These are phyloP conservation scores for Rutstroemia sp. DNA, from an alignment of 2,329 filamentous ascomycete species.

Conservation along the genomic window DNA sequence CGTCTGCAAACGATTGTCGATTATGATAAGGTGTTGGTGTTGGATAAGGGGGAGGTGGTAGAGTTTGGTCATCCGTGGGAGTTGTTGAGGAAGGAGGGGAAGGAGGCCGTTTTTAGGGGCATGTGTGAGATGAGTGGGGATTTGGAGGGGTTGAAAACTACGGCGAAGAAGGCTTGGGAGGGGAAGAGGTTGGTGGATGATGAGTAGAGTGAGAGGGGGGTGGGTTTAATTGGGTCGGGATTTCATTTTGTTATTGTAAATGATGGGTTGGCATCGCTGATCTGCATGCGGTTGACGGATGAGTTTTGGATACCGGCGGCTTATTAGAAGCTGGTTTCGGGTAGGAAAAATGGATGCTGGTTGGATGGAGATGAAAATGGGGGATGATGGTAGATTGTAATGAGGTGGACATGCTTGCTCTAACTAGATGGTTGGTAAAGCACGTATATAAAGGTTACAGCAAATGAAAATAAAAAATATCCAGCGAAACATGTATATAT, in stretches of 20 bases:
- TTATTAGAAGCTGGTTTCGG: too few species aligned
- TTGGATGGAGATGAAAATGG: too few species aligned
- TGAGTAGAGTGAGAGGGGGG: conserved; percentile 16
- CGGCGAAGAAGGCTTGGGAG: conserved; percentile 42
- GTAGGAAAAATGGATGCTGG: too few species aligned
- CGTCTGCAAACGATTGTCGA: conserved; percentile 94
- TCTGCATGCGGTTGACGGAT: too few species aligned
- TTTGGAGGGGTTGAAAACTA: conserved; percentile 46
- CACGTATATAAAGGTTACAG: too few species aligned
- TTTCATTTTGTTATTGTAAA: neutral
- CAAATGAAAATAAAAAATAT: too few species aligned
- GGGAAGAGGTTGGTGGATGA: conserved; percentile 34
- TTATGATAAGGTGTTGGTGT: conserved; percentile 92
- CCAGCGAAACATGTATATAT: too few species aligned
- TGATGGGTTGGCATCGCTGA: too few species aligned
- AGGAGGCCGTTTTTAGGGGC: conserved; percentile 42
- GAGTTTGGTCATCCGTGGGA: conserved; percentile 90
- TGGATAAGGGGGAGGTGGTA: conserved; percentile 80
- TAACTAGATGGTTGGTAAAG: too few species aligned
- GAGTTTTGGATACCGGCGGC: too few species aligned
- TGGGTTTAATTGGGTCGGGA: neutral
- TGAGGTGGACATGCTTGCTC: too few species aligned
- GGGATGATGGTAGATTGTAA: too few species aligned
- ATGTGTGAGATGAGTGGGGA: conserved; percentile 67
- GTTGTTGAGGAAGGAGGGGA: conserved; percentile 60